Evolutionary conservation across 306 rosid genomes (phyloP).

Genomic region (Ochetophila trinervis): DNA sequence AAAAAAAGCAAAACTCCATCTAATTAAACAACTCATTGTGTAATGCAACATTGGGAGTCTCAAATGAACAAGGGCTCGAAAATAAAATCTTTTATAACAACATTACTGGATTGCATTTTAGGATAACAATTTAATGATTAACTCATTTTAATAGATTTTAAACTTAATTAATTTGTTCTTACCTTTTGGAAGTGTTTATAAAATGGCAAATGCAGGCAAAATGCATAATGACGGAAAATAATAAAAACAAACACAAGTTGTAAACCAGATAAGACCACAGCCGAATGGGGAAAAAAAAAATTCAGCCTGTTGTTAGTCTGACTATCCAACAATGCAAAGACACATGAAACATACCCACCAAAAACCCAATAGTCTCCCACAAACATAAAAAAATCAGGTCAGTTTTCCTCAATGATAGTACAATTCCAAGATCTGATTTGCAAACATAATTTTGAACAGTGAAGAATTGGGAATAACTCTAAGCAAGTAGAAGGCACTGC

Average conservation of each 20-base stretch:
- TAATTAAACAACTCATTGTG: too few species aligned
- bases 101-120: neutral
- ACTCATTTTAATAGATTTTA: neutral
- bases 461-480: slow-evolving; percentile 29
- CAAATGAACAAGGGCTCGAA: too few species aligned
- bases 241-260: neutral
- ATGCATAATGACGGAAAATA: neutral
- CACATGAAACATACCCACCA: slow-evolving; percentile 21
- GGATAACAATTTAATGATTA: neutral
- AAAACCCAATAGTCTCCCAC: neutral
- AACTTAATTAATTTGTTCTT: neutral
- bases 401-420: slow-evolving; percentile 6
- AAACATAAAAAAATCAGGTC: slow-evolving; percentile 29
- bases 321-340: slow-evolving; percentile 31
- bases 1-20: too few species aligned
- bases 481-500: slow-evolving; percentile 21
- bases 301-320: slow-evolving; percentile 21
- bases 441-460: slow-evolving; percentile 17
- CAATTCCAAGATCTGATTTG: slow-evolving; percentile 10
- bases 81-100: too few species aligned
- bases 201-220: neutral
- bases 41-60: too few species aligned
- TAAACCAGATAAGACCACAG: neutral
- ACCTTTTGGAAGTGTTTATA: neutral
- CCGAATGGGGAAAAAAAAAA: slow-evolving; percentile 8